phyloP scores from a whole-genome alignment of 2,329 filamentous ascomycete genomes.

The Exophiala spinifera region DNA sequence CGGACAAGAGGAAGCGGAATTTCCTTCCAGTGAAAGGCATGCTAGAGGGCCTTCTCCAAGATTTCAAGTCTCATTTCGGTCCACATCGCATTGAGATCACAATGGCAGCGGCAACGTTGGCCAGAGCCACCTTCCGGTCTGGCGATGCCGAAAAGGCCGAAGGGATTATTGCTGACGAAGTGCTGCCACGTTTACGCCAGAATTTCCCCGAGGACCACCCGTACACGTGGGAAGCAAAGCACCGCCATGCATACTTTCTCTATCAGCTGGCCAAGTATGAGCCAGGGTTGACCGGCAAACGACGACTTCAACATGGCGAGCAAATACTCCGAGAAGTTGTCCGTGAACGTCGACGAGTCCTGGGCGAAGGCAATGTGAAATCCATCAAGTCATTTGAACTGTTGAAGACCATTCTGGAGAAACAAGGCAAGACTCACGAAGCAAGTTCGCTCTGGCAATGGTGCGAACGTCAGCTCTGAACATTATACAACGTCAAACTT shows the following conservation, averaged over 20 bases:
- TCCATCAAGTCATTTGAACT: slow-evolving; percentile 14
- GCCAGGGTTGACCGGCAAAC: not conserved
- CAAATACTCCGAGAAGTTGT: slow-evolving; percentile 20
- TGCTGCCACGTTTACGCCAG: slow-evolving; percentile 10
- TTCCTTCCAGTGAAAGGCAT: slow-evolving; percentile 5
- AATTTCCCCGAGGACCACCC: slow-evolving; percentile 20
- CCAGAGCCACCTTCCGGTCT: slow-evolving; percentile 13
- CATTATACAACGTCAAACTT: not conserved
- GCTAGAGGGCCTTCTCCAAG: slow-evolving; percentile 6
- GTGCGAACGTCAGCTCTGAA: slow-evolving; percentile 11
- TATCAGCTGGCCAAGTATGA: slow-evolving; percentile 14
- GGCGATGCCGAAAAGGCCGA: slow-evolving; percentile 13
- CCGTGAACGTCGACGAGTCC: slow-evolving; percentile 7
- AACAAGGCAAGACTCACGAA: slow-evolving; percentile 9
- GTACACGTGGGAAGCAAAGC: slow-evolving; percentile 23
- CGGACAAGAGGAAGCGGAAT: slow-evolving; percentile 6
- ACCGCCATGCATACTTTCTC: slow-evolving; percentile 21
- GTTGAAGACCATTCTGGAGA: slow-evolving; percentile 12
- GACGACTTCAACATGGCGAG: slow-evolving; percentile 12
- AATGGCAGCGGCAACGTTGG: slow-evolving; percentile 15
- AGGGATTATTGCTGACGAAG: slow-evolving; percentile 9
- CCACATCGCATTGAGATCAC: slow-evolving; percentile 19
- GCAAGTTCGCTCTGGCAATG: slow-evolving; percentile 14
- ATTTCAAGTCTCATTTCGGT: slow-evolving; percentile 14
- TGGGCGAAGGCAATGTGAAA: slow-evolving; percentile 17